A percentile compares a stretch with the other conserved stretches of the same genome.
These are phyloP conservation scores for Xylaria sp. DNA, from an alignment of 2,329 filamentous ascomycete species.

Conservation along the genomic window DNA sequence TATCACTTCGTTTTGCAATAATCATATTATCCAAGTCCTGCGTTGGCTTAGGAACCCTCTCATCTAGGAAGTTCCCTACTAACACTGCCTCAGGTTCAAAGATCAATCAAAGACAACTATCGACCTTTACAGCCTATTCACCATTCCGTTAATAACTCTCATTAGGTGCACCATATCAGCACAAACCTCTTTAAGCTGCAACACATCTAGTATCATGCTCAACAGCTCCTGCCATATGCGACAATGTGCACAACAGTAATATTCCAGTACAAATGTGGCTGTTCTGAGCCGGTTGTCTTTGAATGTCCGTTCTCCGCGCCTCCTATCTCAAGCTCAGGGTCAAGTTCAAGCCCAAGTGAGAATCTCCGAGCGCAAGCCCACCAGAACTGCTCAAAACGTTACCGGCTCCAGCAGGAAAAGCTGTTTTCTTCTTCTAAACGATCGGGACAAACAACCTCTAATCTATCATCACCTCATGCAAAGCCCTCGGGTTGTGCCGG, in stretches of 20 bases:
- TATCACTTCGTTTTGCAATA: not conserved
- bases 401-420: constrained; percentile 12
- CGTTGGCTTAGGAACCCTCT: not conserved
- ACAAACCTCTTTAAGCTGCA: too few relatives aligned
- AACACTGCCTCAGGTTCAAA: not conserved
- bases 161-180: not conserved
- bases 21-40: not conserved
- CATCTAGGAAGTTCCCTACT: not conserved
- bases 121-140: not conserved
- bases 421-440: not conserved
- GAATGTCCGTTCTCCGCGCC: constrained; percentile 22
- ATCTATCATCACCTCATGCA: not conserved
- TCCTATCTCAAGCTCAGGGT: not conserved
- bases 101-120: not conserved
- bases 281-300: constrained; percentile 32
- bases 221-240: not conserved
- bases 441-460: not conserved
- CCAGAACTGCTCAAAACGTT: constrained; percentile 9
- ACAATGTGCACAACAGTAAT: constrained; percentile 35
- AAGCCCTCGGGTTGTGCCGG: not conserved
- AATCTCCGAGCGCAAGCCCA: not conserved
- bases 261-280: constrained; percentile 38
- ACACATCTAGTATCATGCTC: not conserved
- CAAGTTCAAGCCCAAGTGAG: not conserved
- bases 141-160: not conserved